Conservation (phyloP, 2,329 filamentous ascomycete genomes). For the Aschersonia sp. region DNA sequence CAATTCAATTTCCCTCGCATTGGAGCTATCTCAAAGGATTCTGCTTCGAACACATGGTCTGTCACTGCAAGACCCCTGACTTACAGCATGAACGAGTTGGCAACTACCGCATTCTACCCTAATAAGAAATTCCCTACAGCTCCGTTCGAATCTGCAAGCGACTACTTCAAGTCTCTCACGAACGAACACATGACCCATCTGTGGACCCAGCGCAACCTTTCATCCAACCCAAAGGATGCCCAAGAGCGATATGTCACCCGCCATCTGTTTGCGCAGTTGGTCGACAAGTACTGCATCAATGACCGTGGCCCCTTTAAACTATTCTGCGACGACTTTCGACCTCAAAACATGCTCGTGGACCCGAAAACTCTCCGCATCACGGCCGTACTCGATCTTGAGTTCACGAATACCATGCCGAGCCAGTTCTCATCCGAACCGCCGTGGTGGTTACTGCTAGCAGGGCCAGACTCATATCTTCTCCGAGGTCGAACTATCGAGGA, state of each 20-base stretch:
- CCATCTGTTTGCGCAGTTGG: constrained; percentile 15
- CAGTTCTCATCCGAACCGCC: constrained; percentile 22
- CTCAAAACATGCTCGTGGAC: constrained; percentile 23
- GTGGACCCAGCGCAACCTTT: constrained; percentile 16
- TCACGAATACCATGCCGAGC: constrained; percentile 23
- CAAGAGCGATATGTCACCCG: constrained; percentile 17
- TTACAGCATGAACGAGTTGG: constrained; percentile 24
- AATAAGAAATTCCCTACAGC: constrained; percentile 12
- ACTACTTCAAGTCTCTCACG: constrained; percentile 16
- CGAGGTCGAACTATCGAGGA: constrained; percentile 6
- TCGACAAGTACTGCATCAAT: constrained; percentile 13
- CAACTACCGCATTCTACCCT: constrained; percentile 15
- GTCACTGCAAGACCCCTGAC: constrained; percentile 20
- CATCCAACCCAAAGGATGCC: constrained; percentile 11
- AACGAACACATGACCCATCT: constrained; percentile 13
- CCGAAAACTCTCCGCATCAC: constrained; percentile 18
- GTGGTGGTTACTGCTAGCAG: constrained; percentile 21
- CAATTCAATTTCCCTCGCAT: constrained; percentile 15
- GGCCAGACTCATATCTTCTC: constrained; percentile 12
- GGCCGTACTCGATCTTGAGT: constrained; percentile 24
- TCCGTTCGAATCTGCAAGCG: constrained; percentile 15
- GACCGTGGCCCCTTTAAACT: constrained; percentile 19
- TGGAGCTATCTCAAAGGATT: constrained; percentile 17
- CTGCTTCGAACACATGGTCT: constrained; percentile 9
- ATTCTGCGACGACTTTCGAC: constrained; percentile 24